Evolutionary conservation across 2,329 filamentous ascomycete species (phyloP).

Genomic region (Aspergillus vadensis): DNA sequence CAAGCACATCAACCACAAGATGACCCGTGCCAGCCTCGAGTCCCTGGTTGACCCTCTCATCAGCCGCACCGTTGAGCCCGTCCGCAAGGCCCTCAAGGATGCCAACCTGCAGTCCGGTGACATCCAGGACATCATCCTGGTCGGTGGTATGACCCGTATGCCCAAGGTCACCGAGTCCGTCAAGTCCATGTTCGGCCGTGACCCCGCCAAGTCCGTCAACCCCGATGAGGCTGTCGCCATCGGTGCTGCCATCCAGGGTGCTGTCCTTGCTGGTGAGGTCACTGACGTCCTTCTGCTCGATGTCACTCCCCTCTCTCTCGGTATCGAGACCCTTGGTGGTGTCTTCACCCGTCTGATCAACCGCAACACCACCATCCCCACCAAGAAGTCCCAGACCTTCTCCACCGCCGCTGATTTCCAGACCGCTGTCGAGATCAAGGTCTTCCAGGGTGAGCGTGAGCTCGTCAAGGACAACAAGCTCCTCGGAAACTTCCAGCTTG

Average conservation of each 20-base stretch:
- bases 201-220: constrained; percentile 97
- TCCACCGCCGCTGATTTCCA: constrained; percentile 98
- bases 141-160: constrained; percentile 99
- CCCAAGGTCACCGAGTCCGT: constrained; percentile 96
- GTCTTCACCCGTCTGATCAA: constrained; percentile 98
- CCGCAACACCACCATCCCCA: constrained; percentile 98
- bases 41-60: constrained; percentile 89
- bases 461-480: constrained; percentile 98
- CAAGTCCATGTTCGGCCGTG: constrained; percentile 94
- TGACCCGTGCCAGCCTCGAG: constrained; percentile 90
- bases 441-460: constrained; percentile 99
- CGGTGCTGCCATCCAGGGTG: constrained; percentile 95
- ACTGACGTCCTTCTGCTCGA: constrained; percentile 94
- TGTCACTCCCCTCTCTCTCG: constrained; percentile 91
- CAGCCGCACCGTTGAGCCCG: constrained; percentile 81
- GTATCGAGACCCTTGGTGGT: constrained; percentile 97
- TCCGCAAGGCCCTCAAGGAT: constrained; percentile 96
- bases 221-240: constrained; percentile 98
- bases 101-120: constrained; percentile 88
- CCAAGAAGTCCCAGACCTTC: constrained; percentile 99
- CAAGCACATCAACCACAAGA: constrained; percentile 97
- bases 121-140: constrained; percentile 95
- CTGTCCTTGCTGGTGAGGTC: constrained; percentile 92
- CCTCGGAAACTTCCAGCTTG: constrained; percentile 98
- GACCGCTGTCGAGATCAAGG: constrained; percentile 98